Percentiles rank a stretch among this genome's conserved stretches.
Conservation (phyloP, 768 basidiomycete genomes). For the Lepiota brunneoincarnata region DNA sequence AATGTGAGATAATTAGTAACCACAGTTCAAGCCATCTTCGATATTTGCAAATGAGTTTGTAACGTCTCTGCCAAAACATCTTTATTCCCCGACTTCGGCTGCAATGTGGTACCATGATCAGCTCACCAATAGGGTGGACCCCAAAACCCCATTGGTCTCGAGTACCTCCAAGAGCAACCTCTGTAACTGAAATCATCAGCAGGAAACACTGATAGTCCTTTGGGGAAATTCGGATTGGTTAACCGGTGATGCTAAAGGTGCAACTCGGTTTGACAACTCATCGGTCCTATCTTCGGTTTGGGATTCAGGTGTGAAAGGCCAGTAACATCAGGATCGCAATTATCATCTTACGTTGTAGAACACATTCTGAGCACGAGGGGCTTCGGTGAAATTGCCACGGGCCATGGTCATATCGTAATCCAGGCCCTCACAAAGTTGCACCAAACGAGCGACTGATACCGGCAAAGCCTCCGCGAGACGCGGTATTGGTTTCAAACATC, state of each 20-base stretch:
- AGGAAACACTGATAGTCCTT: constrained; percentile 84
- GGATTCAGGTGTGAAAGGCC: constrained; percentile 52
- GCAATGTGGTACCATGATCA: too few relatives aligned
- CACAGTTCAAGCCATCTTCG: too few relatives aligned
- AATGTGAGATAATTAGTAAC: too few relatives aligned
- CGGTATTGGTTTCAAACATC: constrained; percentile 74
- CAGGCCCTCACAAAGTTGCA: constrained; percentile 60
- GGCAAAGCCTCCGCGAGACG: constrained; percentile 66
- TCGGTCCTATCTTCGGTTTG: background rate
- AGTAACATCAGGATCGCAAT: constrained; percentile 44
- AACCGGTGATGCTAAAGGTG: constrained; percentile 43
- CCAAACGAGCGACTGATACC: constrained; percentile 63
- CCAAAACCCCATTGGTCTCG: too few relatives aligned
- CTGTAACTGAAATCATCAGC: too few relatives aligned
- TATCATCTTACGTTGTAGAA: constrained; percentile 56
- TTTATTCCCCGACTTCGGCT: too few relatives aligned
- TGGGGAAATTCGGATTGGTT: constrained; percentile 58
- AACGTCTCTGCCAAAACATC: too few relatives aligned
- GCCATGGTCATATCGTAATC: constrained; percentile 64
- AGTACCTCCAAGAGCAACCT: too few relatives aligned
- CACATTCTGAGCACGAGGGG: constrained; percentile 58
- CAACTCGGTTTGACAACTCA: background rate
- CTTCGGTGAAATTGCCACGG: constrained; percentile 48
- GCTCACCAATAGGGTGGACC: too few relatives aligned
- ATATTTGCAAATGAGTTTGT: too few relatives aligned